Percentiles rank a stretch among this genome's conserved stretches.
These are phyloP conservation scores for Tulasnella sp. DNA, from an alignment of 768 basidiomycete species.

Conservation along the genomic window DNA sequence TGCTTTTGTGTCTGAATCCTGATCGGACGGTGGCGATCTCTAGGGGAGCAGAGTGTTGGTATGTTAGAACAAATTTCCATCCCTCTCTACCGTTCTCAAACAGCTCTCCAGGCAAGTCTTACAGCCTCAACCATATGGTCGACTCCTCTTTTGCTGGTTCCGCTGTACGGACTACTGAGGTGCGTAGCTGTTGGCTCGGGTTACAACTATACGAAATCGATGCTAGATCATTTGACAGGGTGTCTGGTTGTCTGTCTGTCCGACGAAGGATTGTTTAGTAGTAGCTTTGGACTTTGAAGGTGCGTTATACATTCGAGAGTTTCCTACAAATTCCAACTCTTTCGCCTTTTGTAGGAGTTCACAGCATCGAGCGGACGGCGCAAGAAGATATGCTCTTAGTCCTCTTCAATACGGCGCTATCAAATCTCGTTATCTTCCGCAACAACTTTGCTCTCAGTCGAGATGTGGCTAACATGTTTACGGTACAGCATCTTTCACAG, in stretches of 20 bases:
- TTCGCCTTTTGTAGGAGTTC: conserved; percentile 42
- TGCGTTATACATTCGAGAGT: conserved; percentile 26
- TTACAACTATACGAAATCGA: too few relatives aligned
- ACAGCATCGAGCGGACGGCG: conserved; percentile 58
- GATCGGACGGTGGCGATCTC: background rate
- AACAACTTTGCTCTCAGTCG: conserved; percentile 62
- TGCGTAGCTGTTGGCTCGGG: background rate
- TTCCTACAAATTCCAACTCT: background rate
- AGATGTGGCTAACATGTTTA: conserved; percentile 58
- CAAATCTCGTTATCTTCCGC: conserved; percentile 59
- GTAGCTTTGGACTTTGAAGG: conserved; percentile 66
- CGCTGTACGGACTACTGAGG: conserved; percentile 25
- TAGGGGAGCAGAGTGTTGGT: conserved; percentile 27
- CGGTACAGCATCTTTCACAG: conserved; percentile 35
- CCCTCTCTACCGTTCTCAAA: background rate
- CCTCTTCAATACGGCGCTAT: conserved; percentile 61
- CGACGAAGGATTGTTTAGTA: conserved; percentile 50
- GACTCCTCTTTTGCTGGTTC: conserved; percentile 65
- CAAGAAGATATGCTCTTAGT: conserved; percentile 63
- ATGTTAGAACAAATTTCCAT: background rate
- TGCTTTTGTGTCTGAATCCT: background rate
- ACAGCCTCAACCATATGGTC: conserved; percentile 54
- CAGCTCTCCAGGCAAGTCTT: conserved; percentile 52
- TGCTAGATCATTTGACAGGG: conserved; percentile 40
- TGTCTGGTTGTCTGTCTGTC: conserved; percentile 65